Percentiles rank a stretch among this genome's conserved stretches.
Evolutionary conservation across 768 basidiomycete genomes (phyloP).

Genomic region (Lactifluus echinatus): DNA sequence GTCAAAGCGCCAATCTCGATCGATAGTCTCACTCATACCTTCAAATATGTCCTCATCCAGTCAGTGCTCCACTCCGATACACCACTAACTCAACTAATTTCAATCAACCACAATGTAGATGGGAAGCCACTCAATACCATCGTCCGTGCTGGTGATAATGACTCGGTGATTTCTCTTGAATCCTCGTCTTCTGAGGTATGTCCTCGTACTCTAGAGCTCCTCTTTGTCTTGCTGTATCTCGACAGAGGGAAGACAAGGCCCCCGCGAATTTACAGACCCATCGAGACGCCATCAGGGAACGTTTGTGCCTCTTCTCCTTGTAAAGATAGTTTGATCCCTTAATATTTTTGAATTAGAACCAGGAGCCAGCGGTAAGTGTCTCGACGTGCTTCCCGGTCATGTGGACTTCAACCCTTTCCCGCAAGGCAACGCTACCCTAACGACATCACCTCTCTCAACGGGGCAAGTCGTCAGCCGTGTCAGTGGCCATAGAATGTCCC

Average conservation of each 20-base stretch:
- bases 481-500: not conserved
- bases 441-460: not conserved
- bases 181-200: slow-evolving; percentile 5
- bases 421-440: not conserved
- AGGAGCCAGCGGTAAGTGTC: not conserved
- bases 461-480: not conserved
- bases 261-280: not conserved
- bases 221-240: not conserved
- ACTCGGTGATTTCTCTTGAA: slow-evolving; percentile 7
- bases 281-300: not conserved
- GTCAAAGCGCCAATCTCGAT: not conserved
- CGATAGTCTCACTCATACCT: too few species aligned
- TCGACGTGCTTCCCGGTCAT: not conserved
- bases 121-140: not conserved
- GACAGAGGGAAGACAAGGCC: not conserved
- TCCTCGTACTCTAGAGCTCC: not conserved
- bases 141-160: not conserved
- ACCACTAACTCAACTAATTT: too few species aligned
- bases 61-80: too few species aligned
- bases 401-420: not conserved
- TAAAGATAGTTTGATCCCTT: not conserved
- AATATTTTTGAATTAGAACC: not conserved
- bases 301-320: not conserved
- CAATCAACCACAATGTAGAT: too few species aligned
- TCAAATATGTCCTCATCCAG: not conserved